Percentiles rank a stretch among this genome's conserved stretches.
Conservation (phyloP, 2,329 filamentous ascomycete genomes). For the Cryphonectria nitschkei region DNA sequence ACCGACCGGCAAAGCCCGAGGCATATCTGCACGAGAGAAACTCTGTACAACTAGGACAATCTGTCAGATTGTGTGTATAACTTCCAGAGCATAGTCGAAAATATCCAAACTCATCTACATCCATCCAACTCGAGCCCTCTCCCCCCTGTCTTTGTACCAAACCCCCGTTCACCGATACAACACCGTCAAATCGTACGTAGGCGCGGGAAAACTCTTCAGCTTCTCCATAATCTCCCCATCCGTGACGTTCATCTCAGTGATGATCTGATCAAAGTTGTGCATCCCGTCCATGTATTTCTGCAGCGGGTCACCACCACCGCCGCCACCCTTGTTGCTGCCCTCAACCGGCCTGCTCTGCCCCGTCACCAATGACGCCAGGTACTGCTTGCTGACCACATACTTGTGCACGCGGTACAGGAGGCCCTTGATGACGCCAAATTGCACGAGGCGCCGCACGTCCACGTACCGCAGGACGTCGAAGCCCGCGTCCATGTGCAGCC, state of each 20-base stretch:
- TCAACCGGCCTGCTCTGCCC: slow-evolving; percentile 49
- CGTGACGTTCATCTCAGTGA: slow-evolving; percentile 72
- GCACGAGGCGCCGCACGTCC: slow-evolving; percentile 88
- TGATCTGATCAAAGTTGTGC: slow-evolving; percentile 81
- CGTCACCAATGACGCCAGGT: slow-evolving; percentile 59
- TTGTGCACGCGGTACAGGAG: slow-evolving; percentile 92
- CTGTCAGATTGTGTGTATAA: slow-evolving; percentile 10
- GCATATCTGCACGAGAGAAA: background rate
- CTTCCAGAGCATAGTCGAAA: slow-evolving; percentile 4
- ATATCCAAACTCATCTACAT: background rate
- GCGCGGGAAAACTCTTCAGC: slow-evolving; percentile 60
- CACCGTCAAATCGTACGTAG: slow-evolving; percentile 57
- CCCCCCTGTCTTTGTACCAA: background rate
- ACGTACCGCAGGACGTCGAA: slow-evolving; percentile 72
- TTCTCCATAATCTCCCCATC: slow-evolving; percentile 72
- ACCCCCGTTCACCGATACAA: slow-evolving; percentile 50
- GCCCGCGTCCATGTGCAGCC: slow-evolving; percentile 69
- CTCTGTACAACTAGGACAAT: slow-evolving; percentile 32
- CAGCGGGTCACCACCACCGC: slow-evolving; percentile 50
- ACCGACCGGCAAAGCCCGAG: background rate
- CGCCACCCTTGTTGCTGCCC: slow-evolving; percentile 23
- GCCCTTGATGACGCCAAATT: slow-evolving; percentile 95
- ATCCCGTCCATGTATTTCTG: slow-evolving; percentile 73
- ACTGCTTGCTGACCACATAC: slow-evolving; percentile 74
- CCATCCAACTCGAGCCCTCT: background rate